Percentiles rank a stretch among this genome's conserved stretches.
phyloP scores from a whole-genome alignment of 805 yeast species.

The Candida bentonensis region DNA sequence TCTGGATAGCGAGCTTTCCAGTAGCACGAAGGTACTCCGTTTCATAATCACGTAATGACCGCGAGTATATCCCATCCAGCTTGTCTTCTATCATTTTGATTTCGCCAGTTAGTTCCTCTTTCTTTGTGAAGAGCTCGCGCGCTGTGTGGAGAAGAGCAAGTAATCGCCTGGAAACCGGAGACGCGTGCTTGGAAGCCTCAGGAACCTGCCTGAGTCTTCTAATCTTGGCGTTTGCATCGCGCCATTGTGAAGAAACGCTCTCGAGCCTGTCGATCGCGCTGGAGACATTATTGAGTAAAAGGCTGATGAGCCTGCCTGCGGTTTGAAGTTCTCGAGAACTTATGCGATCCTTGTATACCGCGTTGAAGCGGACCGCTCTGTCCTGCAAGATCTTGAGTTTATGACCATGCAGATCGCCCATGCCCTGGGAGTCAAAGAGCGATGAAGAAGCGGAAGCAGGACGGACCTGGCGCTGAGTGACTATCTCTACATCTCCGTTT shows the following conservation, averaged over 20 bases:
- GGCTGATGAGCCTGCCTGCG: background rate
- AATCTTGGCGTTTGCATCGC: background rate
- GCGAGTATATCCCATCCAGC: background rate
- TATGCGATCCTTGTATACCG: background rate
- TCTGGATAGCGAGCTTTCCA: background rate
- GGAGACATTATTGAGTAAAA: background rate
- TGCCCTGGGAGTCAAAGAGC: too few relatives aligned
- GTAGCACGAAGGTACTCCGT: background rate
- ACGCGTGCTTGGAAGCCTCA: background rate
- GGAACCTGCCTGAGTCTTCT: background rate
- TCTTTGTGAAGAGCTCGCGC: background rate
- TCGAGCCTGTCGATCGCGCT: background rate
- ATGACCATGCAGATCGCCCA: background rate
- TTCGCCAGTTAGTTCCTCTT: background rate
- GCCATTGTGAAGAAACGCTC: background rate
- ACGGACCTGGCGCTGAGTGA: too few relatives aligned
- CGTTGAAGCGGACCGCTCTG: background rate
- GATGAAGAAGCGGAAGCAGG: too few relatives aligned
- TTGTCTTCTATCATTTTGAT: background rate
- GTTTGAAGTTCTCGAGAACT: background rate
- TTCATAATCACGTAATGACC: background rate
- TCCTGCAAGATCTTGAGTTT: background rate
- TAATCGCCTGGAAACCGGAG: background rate
- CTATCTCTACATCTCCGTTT: too few relatives aligned
- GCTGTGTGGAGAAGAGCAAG: background rate